Conservation (phyloP, 2,329 filamentous ascomycete species). For the Colletotrichum cordylinicola region DNA sequence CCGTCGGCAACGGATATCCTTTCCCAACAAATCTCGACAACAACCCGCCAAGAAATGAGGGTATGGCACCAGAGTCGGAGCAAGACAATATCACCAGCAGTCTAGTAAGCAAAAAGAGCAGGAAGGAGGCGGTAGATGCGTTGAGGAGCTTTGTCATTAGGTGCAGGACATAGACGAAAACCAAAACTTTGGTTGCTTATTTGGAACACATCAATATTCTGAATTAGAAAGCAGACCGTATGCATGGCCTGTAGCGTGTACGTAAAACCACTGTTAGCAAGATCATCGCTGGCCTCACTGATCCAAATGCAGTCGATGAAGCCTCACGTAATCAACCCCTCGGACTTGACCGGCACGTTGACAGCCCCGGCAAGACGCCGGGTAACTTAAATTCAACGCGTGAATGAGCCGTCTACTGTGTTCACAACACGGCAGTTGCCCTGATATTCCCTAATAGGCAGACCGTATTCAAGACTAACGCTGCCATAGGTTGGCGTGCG, state of each 20-base stretch:
- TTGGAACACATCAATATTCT: neutral
- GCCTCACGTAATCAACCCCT: neutral
- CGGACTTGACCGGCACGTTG: neutral
- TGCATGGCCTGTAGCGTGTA: no score
- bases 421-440: no score
- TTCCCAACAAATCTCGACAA: constrained; percentile 68
- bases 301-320: neutral
- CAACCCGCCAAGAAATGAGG: constrained; percentile 58
- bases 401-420: neutral
- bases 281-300: neutral
- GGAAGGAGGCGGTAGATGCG: constrained; percentile 42
- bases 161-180: neutral
- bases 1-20: constrained; percentile 63
- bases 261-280: neutral
- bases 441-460: neutral
- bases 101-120: constrained; percentile 46
- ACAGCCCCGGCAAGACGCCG: neutral
- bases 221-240: neutral
- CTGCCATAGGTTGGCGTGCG: neutral
- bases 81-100: constrained; percentile 54
- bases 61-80: constrained; percentile 67
- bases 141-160: constrained; percentile 30
- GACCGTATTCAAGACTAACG: neutral
- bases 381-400: neutral
- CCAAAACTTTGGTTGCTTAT: neutral